Percentiles rank a stretch among this genome's conserved stretches.
Evolutionary conservation across 352 stramenopile genomes (phyloP).

Genomic region (Pythium periplocum): DNA sequence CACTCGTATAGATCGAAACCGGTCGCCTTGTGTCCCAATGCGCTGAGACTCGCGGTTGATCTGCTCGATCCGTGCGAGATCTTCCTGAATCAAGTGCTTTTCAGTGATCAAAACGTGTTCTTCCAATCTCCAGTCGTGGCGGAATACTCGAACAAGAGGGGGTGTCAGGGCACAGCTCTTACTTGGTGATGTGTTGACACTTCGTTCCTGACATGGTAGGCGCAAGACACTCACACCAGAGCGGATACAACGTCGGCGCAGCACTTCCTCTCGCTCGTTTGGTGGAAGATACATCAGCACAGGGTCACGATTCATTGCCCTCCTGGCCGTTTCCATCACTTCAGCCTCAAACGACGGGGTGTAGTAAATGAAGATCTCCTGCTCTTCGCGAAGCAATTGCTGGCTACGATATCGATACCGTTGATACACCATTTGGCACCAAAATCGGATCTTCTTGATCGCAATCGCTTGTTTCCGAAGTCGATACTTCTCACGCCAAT

Average conservation of each 20-base stretch:
- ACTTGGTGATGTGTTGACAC: slow-evolving; percentile 5
- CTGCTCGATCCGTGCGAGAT: slow-evolving; percentile 23
- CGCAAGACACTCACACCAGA: slow-evolving; percentile 63
- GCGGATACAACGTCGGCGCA: slow-evolving; percentile 36
- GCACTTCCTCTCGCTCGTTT: slow-evolving; percentile 34
- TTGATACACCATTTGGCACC: slow-evolving; percentile 71
- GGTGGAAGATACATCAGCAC: slow-evolving; percentile 53
- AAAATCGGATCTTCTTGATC: slow-evolving; percentile 75
- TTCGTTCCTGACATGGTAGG: slow-evolving; percentile 23
- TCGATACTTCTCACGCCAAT: slow-evolving; percentile 50
- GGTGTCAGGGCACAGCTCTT: slow-evolving; percentile 11
- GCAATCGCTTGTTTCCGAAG: slow-evolving; percentile 54
- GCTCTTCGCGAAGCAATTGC: slow-evolving; percentile 44
- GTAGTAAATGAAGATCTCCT: slow-evolving; percentile 78
- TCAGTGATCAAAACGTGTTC: slow-evolving; percentile 48
- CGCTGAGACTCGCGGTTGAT: slow-evolving; percentile 7
- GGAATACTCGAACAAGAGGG: slow-evolving; percentile 53
- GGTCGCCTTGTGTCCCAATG: background rate
- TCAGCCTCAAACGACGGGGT: slow-evolving; percentile 44
- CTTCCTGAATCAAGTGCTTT: slow-evolving; percentile 53
- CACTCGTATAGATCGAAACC: slow-evolving; percentile 29
- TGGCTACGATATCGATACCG: slow-evolving; percentile 47
- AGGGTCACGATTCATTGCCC: slow-evolving; percentile 47
- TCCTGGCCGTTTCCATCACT: slow-evolving; percentile 45
- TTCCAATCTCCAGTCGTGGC: slow-evolving; percentile 33